Evolutionary conservation across 2,329 filamentous ascomycete genomes (phyloP).

Genomic region (Clonostachys rhizophaga): DNA sequence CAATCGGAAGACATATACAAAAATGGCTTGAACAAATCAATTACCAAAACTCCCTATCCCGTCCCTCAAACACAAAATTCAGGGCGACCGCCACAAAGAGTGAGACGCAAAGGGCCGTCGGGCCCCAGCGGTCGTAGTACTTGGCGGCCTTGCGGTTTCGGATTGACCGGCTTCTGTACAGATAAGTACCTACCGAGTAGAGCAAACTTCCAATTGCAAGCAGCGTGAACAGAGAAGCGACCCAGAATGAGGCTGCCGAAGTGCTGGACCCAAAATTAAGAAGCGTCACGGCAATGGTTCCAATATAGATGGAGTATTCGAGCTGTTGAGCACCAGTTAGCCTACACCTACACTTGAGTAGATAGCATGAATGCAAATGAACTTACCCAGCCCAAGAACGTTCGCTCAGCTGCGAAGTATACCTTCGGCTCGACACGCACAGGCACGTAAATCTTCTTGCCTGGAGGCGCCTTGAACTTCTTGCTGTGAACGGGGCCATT

Average conservation of each 20-base stretch:
- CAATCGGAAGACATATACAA: neutral
- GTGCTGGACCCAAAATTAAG: conserved; percentile 71
- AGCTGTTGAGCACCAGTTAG: conserved; percentile 45
- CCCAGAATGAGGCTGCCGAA: conserved; percentile 55
- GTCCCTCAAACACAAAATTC: conserved; percentile 78
- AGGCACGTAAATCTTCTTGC: conserved; percentile 92
- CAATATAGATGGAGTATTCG: conserved; percentile 93
- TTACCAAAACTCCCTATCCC: conserved; percentile 51
- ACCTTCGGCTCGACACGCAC: conserved; percentile 97
- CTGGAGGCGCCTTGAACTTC: conserved; percentile 69
- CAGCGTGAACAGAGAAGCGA: conserved; percentile 75
- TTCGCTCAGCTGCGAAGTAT: conserved; percentile 92
- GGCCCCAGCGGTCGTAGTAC: conserved; percentile 89
- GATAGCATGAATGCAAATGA: neutral
- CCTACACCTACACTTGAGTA: neutral
- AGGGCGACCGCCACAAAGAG: conserved; percentile 70
- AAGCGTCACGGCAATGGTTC: conserved; percentile 77
- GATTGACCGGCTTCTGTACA: conserved; percentile 85
- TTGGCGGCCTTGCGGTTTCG: conserved; percentile 76
- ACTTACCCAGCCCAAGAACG: conserved; percentile 87
- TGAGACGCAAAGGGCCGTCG: conserved; percentile 68
- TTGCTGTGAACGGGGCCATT: conserved; percentile 49
- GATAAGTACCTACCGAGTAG: conserved; percentile 80
- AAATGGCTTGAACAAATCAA: neutral
- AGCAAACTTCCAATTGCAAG: conserved; percentile 73